Percentiles rank a stretch among this genome's conserved stretches.
These are phyloP conservation scores for Ensete ventricosum DNA, from an alignment of 176 grass and related monocot genomes.

Conservation along the genomic window DNA sequence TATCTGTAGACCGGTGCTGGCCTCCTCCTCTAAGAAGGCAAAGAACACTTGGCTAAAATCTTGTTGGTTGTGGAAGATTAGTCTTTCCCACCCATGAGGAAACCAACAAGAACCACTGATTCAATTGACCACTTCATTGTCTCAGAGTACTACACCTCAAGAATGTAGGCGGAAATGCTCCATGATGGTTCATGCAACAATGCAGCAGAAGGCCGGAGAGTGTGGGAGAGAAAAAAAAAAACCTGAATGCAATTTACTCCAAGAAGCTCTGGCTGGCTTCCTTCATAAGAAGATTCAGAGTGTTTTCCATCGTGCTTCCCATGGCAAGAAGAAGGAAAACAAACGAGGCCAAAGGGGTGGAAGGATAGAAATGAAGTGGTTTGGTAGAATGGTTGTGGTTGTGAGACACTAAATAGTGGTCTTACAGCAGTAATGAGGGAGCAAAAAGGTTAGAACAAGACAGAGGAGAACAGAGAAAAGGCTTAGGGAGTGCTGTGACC, in stretches of 20 bases:
- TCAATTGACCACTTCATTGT: neutral
- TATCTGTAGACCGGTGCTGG: too few relatives aligned
- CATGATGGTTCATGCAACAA: slow-evolving; percentile 2
- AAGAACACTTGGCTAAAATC: too few relatives aligned
- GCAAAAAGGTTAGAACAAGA: neutral
- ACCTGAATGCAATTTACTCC: neutral
- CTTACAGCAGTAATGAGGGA: neutral
- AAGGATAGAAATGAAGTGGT: neutral
- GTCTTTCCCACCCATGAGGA: neutral
- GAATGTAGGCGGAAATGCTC: neutral
- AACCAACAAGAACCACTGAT: neutral
- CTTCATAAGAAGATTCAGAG: neutral
- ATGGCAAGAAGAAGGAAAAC: neutral
- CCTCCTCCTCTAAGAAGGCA: too few relatives aligned
- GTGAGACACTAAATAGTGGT: neutral
- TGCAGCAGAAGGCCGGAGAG: neutral
- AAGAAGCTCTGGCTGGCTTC: too few relatives aligned
- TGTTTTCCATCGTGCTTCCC: neutral
- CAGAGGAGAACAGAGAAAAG: slow-evolving; percentile 15
- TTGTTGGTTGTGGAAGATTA: neutral
- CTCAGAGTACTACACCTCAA: neutral
- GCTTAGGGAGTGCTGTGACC: neutral
- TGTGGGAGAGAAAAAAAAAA: neutral
- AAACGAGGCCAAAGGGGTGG: neutral
- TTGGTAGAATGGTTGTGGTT: neutral